Evolutionary conservation across 225 moss, liverwort and hornwort species (phyloP), one percentile per base, ranked within the genome.

Genomic region (Marchantia paleacea): DNA sequence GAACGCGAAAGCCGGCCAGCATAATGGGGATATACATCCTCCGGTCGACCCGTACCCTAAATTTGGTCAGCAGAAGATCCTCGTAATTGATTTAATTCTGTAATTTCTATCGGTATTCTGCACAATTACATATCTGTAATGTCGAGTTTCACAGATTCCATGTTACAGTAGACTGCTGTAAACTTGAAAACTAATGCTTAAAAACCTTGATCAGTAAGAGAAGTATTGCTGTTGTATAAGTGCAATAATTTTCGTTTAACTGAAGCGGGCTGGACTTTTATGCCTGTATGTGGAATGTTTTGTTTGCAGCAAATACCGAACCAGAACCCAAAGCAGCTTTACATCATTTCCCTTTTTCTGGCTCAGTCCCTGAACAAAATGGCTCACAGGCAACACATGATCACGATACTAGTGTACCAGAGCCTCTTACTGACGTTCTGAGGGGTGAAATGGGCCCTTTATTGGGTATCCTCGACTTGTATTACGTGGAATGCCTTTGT

Each of bases 401-500:
- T 74, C 91, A 92, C 79, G 95, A 93, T 60, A 86, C 88, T 55
- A 81, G 89, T 16, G 31, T 87, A 68, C 97, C 93, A 4, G 90
- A 97, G 53, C 90, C 92, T 72, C 88, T 97, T 62, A 83, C 89
- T 9, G 92, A 97, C 80, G 86, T 85, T 63, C 86, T 92, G 72
- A 86, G 89, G 84, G 84, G 50, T 1, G 93, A 97, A 77, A 83
- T 87, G 62, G 76, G 84, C 51, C 84, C 86, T 39, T 85, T 94
- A 52, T 24, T 97, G 7, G 82, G 84, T 77, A 29, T 97, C 0
- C 39, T 97, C 82, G 92, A 93, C 80, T 80, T 83, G 12, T 87
- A 93, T 76, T 81, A 93, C 75, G 89, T 95, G 70, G 92, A 95
- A 80, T 97, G 97, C 66, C 82, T 97, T 16, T 83, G 92, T 12